Base-by-base conservation (phyloP, 768 basidiomycete genomes). In the Boletus rex-veris region DNA sequence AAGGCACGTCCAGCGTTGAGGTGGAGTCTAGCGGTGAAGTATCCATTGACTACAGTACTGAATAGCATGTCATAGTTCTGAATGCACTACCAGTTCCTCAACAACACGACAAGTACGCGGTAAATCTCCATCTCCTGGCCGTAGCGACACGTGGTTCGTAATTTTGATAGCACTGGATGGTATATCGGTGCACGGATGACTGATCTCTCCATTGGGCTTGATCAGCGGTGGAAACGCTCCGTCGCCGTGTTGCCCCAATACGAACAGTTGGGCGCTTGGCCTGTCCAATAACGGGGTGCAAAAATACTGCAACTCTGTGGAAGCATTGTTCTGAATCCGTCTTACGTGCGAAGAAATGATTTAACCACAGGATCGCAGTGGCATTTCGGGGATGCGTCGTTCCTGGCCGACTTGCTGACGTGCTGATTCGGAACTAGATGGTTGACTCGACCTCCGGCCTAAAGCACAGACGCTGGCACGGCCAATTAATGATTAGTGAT, bases 341-440 rank as follows among this genome's bases (percentile, higher is more conserved):
- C 10, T 10, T 43, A 44, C 37, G 53, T 55, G 61, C 40, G 50
- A 55, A 43, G 40, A 44, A 51, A 50, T 55, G 59, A 61, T 16
- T 57, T 54, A 24, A 58, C 54, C 52, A 51, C 54, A 61, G 37
- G 35, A 35, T 33, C 59, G 30, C 59, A 38, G 43, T 52, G 48
- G 48, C 26, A 41, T 55, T 50, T 26, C 45, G 48, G 50, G 48
- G 26, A 35, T 43, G 52, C 18, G 35, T 48, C 30, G 68, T 71
- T 60, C 68, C 68, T 70, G 57, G 57, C 54, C 57, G 57, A 47
- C 43, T 10, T 37, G 49, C 50, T 57, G 58, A 64, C 47, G 41
- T 55, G 48, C 56, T 57, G 47, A 37, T 33, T 53, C 58, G 53
- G 48, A 51, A 45, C 52, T 39, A 37, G n/a, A 10, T 55, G 43